phyloP scores from a whole-genome alignment of 2,329 filamentous ascomycete genomes.

The Exophiala sp. region DNA sequence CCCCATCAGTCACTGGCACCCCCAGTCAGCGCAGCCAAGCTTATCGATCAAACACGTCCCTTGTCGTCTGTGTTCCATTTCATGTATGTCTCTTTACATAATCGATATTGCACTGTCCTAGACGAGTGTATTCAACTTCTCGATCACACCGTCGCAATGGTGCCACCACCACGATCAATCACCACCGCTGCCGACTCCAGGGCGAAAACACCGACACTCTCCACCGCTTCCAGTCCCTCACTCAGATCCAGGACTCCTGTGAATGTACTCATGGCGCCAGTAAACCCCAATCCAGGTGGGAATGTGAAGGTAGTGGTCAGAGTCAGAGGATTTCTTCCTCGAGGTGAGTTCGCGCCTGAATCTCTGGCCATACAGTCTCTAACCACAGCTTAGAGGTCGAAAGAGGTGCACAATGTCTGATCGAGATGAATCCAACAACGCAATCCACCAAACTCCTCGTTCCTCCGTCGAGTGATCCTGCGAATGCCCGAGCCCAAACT shows the following conservation, averaged over 20 bases:
- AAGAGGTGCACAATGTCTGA: conserved; percentile 75
- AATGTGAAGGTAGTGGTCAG: conserved; percentile 82
- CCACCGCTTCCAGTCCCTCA: conserved; percentile 74
- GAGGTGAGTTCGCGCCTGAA: conserved; percentile 55
- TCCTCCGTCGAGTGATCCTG: conserved; percentile 54
- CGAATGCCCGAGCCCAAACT: conserved; percentile 56
- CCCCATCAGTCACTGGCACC: not conserved
- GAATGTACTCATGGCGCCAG: conserved; percentile 49
- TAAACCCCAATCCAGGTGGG: conserved; percentile 57
- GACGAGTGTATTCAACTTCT: conserved; percentile 23
- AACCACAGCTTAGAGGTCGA: conserved; percentile 63
- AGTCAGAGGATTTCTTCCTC: conserved; percentile 71
- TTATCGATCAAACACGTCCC: not conserved
- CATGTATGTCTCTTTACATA: conserved; percentile 23
- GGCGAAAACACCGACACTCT: conserved; percentile 44
- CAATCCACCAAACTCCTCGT: conserved; percentile 79
- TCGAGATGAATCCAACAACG: conserved; percentile 83
- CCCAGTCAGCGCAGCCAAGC: not conserved
- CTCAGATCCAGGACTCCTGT: conserved; percentile 68
- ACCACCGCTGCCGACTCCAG: conserved; percentile 12
- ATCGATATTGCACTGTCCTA: conserved; percentile 18
- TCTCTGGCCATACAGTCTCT: not conserved
- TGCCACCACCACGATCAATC: conserved; percentile 24
- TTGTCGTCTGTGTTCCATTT: conserved; percentile 7
- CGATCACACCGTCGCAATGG: conserved; percentile 14